Conservation (phyloP, 768 basidiomycete species). For the Panellus pusillus region DNA sequence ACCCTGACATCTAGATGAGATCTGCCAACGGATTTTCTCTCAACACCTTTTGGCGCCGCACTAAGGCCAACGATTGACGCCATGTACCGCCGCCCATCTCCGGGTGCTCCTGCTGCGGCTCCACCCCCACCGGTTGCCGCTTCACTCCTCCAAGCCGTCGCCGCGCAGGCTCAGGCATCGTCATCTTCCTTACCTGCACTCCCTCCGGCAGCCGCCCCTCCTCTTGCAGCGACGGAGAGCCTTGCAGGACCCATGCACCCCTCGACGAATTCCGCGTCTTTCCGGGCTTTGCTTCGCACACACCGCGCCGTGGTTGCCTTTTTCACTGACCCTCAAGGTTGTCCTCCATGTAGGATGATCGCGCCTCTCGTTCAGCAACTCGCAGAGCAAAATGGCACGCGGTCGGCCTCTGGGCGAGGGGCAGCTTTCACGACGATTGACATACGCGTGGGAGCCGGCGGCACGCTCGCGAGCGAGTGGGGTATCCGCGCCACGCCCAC, state of each 20-base stretch:
- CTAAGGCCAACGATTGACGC: slow-evolving; percentile 89
- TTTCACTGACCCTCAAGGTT: slow-evolving; percentile 73
- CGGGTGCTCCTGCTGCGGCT: slow-evolving; percentile 35
- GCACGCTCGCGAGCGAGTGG: slow-evolving; percentile 59
- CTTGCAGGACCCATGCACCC: slow-evolving; percentile 66
- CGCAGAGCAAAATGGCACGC: slow-evolving; percentile 59
- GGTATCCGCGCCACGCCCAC: slow-evolving; percentile 80
- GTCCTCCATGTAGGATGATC: slow-evolving; percentile 80
- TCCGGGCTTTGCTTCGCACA: slow-evolving; percentile 59
- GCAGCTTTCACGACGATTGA: slow-evolving; percentile 87
- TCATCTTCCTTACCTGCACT: slow-evolving; percentile 16
- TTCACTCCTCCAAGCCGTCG: slow-evolving; percentile 57
- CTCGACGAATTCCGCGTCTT: slow-evolving; percentile 73
- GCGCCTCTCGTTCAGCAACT: slow-evolving; percentile 82
- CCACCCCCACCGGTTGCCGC: slow-evolving; percentile 46
- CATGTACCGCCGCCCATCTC: slow-evolving; percentile 71
- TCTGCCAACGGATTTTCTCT: slow-evolving; percentile 80
- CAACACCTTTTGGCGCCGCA: slow-evolving; percentile 84
- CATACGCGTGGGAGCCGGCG: slow-evolving; percentile 65
- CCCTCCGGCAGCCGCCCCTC: slow-evolving; percentile 19
- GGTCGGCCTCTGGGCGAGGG: slow-evolving; percentile 38
- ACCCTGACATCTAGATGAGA: slow-evolving; percentile 38
- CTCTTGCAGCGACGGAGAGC: slow-evolving; percentile 44
- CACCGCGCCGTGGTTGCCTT: slow-evolving; percentile 78
- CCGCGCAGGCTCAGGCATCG: slow-evolving; percentile 45